phyloP scores from a whole-genome alignment of 176 grass and related monocot genomes.

The Coix lacrymajobi region DNA sequence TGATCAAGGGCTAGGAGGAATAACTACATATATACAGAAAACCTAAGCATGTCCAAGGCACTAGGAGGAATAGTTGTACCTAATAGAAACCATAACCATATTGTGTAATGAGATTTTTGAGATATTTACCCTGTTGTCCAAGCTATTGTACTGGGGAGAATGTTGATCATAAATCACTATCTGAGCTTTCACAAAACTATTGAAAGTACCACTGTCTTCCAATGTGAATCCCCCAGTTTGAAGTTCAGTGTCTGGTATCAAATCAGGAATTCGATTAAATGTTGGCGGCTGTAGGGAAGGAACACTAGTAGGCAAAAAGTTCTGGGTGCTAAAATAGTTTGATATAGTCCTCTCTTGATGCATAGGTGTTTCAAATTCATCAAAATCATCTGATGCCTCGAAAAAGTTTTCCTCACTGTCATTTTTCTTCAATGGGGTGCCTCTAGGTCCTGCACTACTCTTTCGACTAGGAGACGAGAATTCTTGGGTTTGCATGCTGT shows the following conservation, averaged over 20 bases:
- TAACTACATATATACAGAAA: background rate
- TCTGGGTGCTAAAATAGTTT: constrained; percentile 55
- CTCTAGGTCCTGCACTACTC: constrained; percentile 35
- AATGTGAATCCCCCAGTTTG: constrained; percentile 37
- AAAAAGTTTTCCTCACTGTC: constrained; percentile 86
- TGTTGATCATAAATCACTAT: constrained; percentile 84
- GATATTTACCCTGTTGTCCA: constrained; percentile 87
- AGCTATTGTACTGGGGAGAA: constrained; percentile 76
- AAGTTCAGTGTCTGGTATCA: constrained; percentile 69
- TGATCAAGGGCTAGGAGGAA: constrained; percentile 10
- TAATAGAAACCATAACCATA: constrained; percentile 8
- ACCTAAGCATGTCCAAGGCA: background rate
- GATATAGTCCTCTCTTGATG: constrained; percentile 47
- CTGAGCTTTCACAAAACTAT: constrained; percentile 97
- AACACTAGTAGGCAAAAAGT: constrained; percentile 38
- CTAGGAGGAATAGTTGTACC: constrained; percentile 21
- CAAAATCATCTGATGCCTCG: constrained; percentile 90
- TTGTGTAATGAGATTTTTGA: background rate
- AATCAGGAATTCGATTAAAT: constrained; percentile 76
- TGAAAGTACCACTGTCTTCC: constrained; percentile 47
- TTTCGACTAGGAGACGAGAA: constrained; percentile 23
- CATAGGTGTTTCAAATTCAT: constrained; percentile 63
- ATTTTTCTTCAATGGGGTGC: constrained; percentile 53
- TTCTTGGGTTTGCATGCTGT: constrained; percentile 47
- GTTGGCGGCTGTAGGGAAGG: constrained; percentile 63